Base-by-base conservation (phyloP, 495 filamentous ascomycete species). In the Choiromyces venosus region DNA sequence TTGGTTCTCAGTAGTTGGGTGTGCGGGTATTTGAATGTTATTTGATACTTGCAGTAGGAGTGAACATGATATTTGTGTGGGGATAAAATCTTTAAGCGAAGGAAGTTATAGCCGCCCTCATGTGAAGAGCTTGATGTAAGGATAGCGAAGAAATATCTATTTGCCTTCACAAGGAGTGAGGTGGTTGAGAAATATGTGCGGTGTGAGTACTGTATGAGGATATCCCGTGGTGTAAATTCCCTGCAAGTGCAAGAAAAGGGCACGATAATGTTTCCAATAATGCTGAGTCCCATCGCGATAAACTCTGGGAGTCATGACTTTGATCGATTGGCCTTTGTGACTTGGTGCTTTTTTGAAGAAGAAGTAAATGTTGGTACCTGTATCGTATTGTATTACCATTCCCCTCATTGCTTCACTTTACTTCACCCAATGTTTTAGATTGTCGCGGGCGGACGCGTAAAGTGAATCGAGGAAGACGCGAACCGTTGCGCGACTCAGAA, bases 401-500 rank as follows among this genome's bases (percentile, higher is more conserved):
- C 52, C 25, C 9, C n/a, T 61, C 52, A 61, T 61, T 33, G 18
- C 42, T n/a, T 4, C 10, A 16, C 19, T 0, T 3, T 16, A 8
- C 52, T 18, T 8, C 52, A 9, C 52, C 52, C 25, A 5, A 29
- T 33, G 52, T 61, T 61, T 61, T 33, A 12, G 35, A 42, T 66
- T 21, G 70, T 44, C 33, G 37, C n/a, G 46, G 21, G 36, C 35
- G 69, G 44, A 42, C 66, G 67, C 67, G 70, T 44, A 74, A 65
- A 74, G 72, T 46, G 40, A n/a, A 69, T 38, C 36, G 69, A 39
- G 37, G 52, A 37, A 37, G 69, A n/a, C 52, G 65, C 70, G 70
- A 72, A 44, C 65, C 64, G 65, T 52, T 69, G 8, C 38, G 42
- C 52, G 52, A 61, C 52, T 61, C 52, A 61, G 25, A 33, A 33